phyloP scores from a whole-genome alignment of 2,329 filamentous ascomycete genomes.

The Ophiocordyceps australis region DNA sequence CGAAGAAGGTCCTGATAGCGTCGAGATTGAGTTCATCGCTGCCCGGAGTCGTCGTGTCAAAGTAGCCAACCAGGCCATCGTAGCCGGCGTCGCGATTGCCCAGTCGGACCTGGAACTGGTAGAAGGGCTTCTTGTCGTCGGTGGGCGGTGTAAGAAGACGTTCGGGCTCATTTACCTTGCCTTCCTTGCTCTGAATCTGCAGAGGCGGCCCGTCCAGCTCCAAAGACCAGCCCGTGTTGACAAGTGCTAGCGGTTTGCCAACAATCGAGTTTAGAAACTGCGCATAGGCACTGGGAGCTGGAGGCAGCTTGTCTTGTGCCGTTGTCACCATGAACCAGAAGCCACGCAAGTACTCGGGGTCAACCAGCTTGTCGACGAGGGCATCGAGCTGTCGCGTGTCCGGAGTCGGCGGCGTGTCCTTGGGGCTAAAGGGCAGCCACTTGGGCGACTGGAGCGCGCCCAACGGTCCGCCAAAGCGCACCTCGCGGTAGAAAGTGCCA shows the following conservation, averaged over 20 bases:
- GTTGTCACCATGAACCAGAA: conserved; percentile 18
- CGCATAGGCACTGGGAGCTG: conserved; percentile 15
- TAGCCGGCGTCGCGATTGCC: conserved; percentile 13
- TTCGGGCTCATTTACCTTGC: conserved; percentile 1
- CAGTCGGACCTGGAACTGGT: conserved; percentile 16
- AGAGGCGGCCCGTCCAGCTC: conserved; percentile 11
- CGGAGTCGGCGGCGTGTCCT: conserved; percentile 1
- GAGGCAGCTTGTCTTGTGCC: conserved; percentile 7
- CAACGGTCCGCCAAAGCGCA: conserved; percentile 14
- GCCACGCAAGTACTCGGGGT: conserved; percentile 9
- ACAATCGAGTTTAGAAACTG: conserved; percentile 15
- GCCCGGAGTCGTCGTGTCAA: conserved; percentile 5
- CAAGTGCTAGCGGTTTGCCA: conserved; percentile 21
- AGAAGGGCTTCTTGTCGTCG: conserved; percentile 4
- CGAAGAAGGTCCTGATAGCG: conserved; percentile 10
- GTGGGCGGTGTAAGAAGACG: background rate
- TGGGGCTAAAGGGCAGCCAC: conserved; percentile 16
- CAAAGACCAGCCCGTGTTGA: conserved; percentile 18
- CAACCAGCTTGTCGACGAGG: conserved; percentile 7
- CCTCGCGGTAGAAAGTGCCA: conserved; percentile 22
- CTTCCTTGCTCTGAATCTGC: conserved; percentile 6
- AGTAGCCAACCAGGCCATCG: conserved; percentile 22
- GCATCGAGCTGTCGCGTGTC: conserved; percentile 10
- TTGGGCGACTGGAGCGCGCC: conserved; percentile 6
- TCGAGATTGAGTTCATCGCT: conserved; percentile 7